Evolutionary conservation across 257 asterid genomes (phyloP), one percentile per base, ranked within the genome.

Genomic region (Schizonepeta tenuifolia): DNA sequence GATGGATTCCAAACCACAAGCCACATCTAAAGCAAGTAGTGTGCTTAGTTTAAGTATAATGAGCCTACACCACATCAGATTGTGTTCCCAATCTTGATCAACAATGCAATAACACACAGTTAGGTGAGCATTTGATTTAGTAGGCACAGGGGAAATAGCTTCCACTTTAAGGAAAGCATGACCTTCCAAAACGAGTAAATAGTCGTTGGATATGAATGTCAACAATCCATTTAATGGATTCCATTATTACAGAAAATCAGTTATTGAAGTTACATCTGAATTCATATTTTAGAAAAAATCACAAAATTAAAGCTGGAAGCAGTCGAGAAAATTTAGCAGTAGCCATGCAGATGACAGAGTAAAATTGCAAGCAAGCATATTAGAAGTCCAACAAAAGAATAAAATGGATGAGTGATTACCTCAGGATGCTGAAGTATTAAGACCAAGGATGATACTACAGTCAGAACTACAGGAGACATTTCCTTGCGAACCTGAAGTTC

Each of bases 381-480:
- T 14, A 22, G 2, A 51, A 28, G 33, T 18, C 33, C 51, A 58
- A 31, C 33, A 40, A 72, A 68, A 70, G 26, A 40, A 67, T 24
- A 64, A 67, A 57, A 24, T 7, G 53, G 49, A 60, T 21, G 55
- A 63, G 31, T 67, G 24, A 68, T 83, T 78, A 92, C 99, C 99
- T 95, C 96, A 40, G 93, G 96, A 78, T 83, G 91, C 75, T 89
- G 96, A 67, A 95, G 99, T 69, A 95, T 84, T 31, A 86, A 94
- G 65, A 90, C 96, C 73, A 95, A 84, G 85, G 91, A 87, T 62
- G 98, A 83, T 76, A 90, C 75, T 9, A 95, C 97, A 43, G 85
- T 76, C 79, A 95, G 75, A 78, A 84, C 97, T 44, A 90, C 66
- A 18, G 99, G 96, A 55, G 99, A 88, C 70, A 90, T 80, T 77